Evolutionary conservation across 1,284 basidiomycete genomes (phyloP).

Genomic region (Microbotryum violaceum): DNA sequence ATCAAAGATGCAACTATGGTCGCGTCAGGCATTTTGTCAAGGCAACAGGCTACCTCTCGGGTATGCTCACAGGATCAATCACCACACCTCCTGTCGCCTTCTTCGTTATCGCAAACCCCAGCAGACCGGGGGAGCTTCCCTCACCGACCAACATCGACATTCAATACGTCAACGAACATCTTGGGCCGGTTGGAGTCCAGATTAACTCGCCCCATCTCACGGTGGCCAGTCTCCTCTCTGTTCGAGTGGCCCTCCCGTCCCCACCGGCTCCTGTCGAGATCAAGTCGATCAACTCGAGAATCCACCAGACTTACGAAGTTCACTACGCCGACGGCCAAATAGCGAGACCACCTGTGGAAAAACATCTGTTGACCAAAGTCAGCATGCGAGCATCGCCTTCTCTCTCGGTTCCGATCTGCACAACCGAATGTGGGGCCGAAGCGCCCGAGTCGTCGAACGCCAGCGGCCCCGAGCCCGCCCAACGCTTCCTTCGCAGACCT

Average conservation of each 20-base stretch:
- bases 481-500: neutral
- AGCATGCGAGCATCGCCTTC: slow-evolving; percentile 6
- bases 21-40: slow-evolving; percentile 26
- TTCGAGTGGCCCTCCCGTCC: slow-evolving; percentile 15
- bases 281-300: slow-evolving; percentile 11
- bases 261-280: slow-evolving; percentile 7
- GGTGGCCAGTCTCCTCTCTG: slow-evolving; percentile 15
- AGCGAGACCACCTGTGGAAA: slow-evolving; percentile 1
- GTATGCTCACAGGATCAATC: neutral
- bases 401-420: neutral
- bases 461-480: neutral
- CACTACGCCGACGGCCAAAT: slow-evolving; percentile 7
- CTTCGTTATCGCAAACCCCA: slow-evolving; percentile 17
- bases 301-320: slow-evolving; percentile 14
- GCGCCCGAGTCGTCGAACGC: neutral
- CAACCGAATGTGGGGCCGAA: neutral
- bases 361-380: slow-evolving; percentile 14
- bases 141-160: slow-evolving; percentile 4
- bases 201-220: slow-evolving; percentile 27
- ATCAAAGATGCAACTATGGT: slow-evolving; percentile 17
- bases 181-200: slow-evolving; percentile 16
- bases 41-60: slow-evolving; percentile 13
- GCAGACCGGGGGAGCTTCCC: slow-evolving; percentile 18
- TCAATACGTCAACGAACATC: neutral
- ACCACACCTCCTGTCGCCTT: slow-evolving; percentile 4